Percentiles rank a stretch among this genome's conserved stretches.
These are phyloP conservation scores for Lumnitzera racemosa DNA, from an alignment of 345 rosid genomes.

Conservation along the genomic window DNA sequence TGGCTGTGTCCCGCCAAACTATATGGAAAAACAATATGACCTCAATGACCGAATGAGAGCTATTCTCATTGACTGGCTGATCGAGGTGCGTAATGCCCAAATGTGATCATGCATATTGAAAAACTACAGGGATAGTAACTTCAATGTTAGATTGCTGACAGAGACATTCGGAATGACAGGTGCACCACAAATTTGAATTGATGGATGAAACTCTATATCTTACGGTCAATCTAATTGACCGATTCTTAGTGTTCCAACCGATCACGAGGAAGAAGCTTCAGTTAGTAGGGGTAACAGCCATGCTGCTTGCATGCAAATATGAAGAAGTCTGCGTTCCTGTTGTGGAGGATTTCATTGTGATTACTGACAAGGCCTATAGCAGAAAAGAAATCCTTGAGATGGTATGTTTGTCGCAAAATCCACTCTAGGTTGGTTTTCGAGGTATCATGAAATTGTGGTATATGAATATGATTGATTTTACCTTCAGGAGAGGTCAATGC, in stretches of 20 bases:
- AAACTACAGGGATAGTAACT: background rate
- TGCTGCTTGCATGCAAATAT: constrained; percentile 97
- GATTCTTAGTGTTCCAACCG: constrained; percentile 61
- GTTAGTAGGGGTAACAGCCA: constrained; percentile 90
- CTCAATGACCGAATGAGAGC: constrained; percentile 91
- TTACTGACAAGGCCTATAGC: constrained; percentile 84
- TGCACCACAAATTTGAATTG: constrained; percentile 95
- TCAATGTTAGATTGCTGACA: background rate
- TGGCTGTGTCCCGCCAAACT: constrained; percentile 47
- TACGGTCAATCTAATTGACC: constrained; percentile 83
- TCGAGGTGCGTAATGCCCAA: constrained; percentile 44
- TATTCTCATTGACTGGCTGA: constrained; percentile 86
- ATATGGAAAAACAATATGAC: constrained; percentile 71
- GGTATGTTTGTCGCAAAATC: constrained; percentile 27
- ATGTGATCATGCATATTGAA: background rate
- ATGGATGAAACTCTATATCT: constrained; percentile 93
- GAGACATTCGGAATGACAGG: constrained; percentile 30
- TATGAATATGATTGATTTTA: too few relatives aligned
- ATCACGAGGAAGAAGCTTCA: constrained; percentile 88
- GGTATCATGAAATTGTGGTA: too few relatives aligned
- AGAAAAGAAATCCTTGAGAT: constrained; percentile 85
- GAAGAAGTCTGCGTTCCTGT: constrained; percentile 98
- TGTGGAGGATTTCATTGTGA: constrained; percentile 83
- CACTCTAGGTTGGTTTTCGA: too few relatives aligned
- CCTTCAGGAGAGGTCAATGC: constrained; percentile 81